Evolutionary conservation across 2,329 filamentous ascomycete genomes (phyloP), one percentile per base, ranked within the genome.

Genomic region (Diaporthe citrichinensis): DNA sequence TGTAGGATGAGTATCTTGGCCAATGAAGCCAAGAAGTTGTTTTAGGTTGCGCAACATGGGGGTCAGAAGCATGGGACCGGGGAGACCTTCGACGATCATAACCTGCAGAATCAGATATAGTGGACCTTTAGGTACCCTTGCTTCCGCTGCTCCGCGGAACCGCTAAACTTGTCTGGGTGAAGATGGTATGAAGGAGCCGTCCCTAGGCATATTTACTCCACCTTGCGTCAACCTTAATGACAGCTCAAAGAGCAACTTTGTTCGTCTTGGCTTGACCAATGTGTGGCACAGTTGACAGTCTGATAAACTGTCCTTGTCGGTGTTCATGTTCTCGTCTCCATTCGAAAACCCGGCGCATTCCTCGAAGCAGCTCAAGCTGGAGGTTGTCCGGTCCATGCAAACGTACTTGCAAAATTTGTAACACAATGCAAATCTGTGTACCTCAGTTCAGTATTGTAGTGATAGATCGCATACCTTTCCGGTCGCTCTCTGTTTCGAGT

Each of bases 111-210:
- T 23, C 46, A 36, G 44, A 28, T 41, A 49, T 31, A 25, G 31
- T 65, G 41, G 61, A 49, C 14, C 15, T 49, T 23, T 8, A 31
- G 23, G 17, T n/a, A 17, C 10, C 36, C 36, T 39, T 25, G 36
- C 25, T 46, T 34, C 61, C 41, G 61, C 28, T 17, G 44, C 61
- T 65, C 41, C 61, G 39, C 41, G 61, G 61, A 23, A 49, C 31
- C 20, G 61, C 61, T 46, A 65, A 23, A 31, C 39, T 46, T 9
- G 17, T 65, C 39, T 23, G 41, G 61, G 39, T 17, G n/a, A 44
- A 9, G 36, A 14, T 51, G 23, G n/a, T 61, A 31, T 62, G 36
- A 39, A 62, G 23, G 36, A 39, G 14, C n/a, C 39, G 39, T 65
- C 28, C 59, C 34, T 25, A 25, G 23, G 4, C 49, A 53, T 53